These are phyloP conservation scores for Parsonsia alboflavescens DNA, from an alignment of 257 asterid species.

Conservation along the genomic window DNA sequence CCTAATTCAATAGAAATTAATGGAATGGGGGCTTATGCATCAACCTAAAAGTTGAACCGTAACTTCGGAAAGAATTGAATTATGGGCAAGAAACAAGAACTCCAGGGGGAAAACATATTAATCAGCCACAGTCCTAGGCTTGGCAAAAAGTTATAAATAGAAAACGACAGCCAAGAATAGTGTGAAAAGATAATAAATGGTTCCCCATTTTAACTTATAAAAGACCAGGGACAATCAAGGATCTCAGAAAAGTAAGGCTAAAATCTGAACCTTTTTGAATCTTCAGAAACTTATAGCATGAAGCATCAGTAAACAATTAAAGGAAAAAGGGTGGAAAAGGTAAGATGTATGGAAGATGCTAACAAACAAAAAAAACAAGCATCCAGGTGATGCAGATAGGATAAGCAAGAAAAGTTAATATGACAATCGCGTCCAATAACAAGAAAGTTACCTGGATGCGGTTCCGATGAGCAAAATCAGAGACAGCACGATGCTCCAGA, in stretches of 20 bases:
- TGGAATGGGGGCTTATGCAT: background rate
- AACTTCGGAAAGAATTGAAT: background rate
- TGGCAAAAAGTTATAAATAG: background rate
- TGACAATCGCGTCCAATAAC: background rate
- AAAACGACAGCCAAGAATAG: background rate
- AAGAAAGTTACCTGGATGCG: slow-evolving; percentile 68
- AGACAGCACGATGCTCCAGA: slow-evolving; percentile 85
- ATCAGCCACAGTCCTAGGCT: background rate
- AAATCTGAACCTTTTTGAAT: background rate
- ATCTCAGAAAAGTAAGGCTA: background rate
- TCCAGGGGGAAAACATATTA: background rate
- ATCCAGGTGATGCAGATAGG: background rate
- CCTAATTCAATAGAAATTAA: background rate
- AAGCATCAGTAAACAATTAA: background rate
- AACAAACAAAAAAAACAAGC: background rate
- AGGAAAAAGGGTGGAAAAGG: background rate
- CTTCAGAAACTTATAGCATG: slow-evolving; percentile 2
- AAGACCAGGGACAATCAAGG: background rate
- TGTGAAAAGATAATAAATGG: background rate
- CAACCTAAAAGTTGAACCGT: background rate
- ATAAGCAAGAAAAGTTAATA: background rate
- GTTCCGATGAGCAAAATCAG: slow-evolving; percentile 88
- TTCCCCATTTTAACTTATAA: background rate
- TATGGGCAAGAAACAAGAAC: background rate
- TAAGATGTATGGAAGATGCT: background rate